Evolutionary conservation across 73 alveolate genomes (phyloP).

Genomic region (Diophrys sp.): DNA sequence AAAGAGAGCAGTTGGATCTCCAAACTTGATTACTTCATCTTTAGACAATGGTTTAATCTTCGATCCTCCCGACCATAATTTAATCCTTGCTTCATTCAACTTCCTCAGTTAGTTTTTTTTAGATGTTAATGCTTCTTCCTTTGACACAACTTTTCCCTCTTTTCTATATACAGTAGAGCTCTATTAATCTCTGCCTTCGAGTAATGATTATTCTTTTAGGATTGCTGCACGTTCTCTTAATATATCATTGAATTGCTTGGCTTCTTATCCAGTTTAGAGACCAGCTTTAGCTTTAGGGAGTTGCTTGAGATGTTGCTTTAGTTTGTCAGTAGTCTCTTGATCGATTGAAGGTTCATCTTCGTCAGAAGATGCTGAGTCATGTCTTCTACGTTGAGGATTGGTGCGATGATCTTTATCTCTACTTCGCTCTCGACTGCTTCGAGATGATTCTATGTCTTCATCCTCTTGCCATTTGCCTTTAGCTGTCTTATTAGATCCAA

Average conservation of each 20-base stretch:
- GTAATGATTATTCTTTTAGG: slow-evolving; percentile 3
- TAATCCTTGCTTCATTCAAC: slow-evolving; percentile 44
- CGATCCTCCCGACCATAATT: slow-evolving; percentile 59
- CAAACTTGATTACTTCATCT: slow-evolving; percentile 45
- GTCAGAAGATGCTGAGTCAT: neutral
- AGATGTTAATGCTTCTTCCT: slow-evolving; percentile 17
- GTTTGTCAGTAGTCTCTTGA: neutral
- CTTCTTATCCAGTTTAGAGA: slow-evolving; percentile 34
- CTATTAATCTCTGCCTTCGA: slow-evolving; percentile 4
- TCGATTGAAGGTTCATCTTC: slow-evolving; percentile 23
- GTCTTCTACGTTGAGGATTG: too few species aligned
- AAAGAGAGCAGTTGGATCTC: slow-evolving; percentile 73
- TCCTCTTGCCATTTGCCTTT: slow-evolving; percentile 3
- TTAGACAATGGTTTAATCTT: slow-evolving; percentile 16
- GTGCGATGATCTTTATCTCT: too few species aligned
- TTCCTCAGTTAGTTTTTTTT: slow-evolving; percentile 25
- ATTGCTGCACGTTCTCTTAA: neutral
- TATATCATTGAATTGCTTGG: slow-evolving; percentile 14
- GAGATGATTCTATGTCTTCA: too few species aligned
- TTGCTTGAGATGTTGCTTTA: neutral
- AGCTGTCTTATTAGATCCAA: neutral
- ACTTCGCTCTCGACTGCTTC: neutral
- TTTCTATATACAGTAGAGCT: slow-evolving; percentile 30
- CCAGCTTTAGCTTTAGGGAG: slow-evolving; percentile 33
- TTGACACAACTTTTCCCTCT: slow-evolving; percentile 27